phyloP scores from a whole-genome alignment of 2,329 filamentous ascomycete genomes.

The Aureobasidium sp. region DNA sequence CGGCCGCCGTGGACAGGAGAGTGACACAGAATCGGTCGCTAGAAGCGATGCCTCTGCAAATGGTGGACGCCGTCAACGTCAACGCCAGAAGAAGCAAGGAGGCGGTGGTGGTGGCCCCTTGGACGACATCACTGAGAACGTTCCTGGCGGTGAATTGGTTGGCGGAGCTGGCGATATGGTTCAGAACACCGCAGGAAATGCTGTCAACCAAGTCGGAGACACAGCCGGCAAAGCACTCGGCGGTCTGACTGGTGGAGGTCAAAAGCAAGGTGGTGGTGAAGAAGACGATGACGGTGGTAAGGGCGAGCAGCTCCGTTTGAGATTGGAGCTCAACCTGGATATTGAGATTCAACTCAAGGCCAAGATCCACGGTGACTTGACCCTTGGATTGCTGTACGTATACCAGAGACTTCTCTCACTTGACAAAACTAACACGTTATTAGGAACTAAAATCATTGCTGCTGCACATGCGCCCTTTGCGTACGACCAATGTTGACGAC shows the following conservation, averaged over 20 bases:
- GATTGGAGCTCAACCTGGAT: slow-evolving; percentile 54
- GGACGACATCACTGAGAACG: slow-evolving; percentile 48
- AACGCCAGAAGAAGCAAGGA: slow-evolving; percentile 44
- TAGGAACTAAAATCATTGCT: slow-evolving; percentile 15
- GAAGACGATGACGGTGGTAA: slow-evolving; percentile 32
- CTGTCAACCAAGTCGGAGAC: slow-evolving; percentile 37
- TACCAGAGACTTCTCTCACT: not conserved
- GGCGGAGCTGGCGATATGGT: slow-evolving; percentile 50
- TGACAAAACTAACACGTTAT: slow-evolving; percentile 3
- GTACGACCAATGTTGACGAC: slow-evolving; percentile 15
- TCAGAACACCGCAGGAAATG: slow-evolving; percentile 45
- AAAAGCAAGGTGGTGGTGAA: slow-evolving; percentile 21
- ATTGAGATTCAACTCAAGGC: slow-evolving; percentile 58
- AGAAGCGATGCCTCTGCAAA: slow-evolving; percentile 47
- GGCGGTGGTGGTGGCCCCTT: slow-evolving; percentile 42
- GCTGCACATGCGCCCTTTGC: not conserved
- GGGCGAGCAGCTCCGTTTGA: slow-evolving; percentile 48
- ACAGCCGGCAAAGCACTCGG: slow-evolving; percentile 41
- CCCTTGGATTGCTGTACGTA: slow-evolving; percentile 48
- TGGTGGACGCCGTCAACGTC: slow-evolving; percentile 51
- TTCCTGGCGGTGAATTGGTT: slow-evolving; percentile 46
- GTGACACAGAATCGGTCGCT: slow-evolving; percentile 48
- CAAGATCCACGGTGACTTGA: slow-evolving; percentile 58
- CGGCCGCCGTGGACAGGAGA: slow-evolving; percentile 37
- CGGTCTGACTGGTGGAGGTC: slow-evolving; percentile 41